Evolutionary conservation across 192 early-diverging fungal genomes (phyloP).

Genomic region (Entomortierella lignicola): DNA sequence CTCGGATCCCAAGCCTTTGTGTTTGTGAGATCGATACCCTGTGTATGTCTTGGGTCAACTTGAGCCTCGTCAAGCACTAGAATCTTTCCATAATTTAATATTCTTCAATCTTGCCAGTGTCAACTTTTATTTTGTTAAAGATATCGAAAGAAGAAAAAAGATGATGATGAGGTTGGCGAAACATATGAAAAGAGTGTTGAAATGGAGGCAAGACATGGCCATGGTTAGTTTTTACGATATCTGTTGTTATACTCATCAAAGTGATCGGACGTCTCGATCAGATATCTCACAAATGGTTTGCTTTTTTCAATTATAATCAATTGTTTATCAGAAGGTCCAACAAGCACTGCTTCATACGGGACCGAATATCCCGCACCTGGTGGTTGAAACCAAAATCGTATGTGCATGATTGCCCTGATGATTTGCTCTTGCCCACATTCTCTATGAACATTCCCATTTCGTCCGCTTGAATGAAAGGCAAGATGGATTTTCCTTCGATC

Average conservation of each 20-base stretch:
- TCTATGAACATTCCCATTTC: slow-evolving; percentile 27
- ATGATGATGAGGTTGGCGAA: too few species aligned
- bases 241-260: too few species aligned
- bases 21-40: too few species aligned
- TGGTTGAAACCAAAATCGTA: slow-evolving; percentile 37
- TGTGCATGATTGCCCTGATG: slow-evolving; percentile 21
- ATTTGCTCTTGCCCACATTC: slow-evolving; percentile 23
- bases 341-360: slow-evolving; percentile 19
- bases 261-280: neutral
- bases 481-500: slow-evolving; percentile 34
- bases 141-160: too few species aligned
- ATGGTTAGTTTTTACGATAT: too few species aligned
- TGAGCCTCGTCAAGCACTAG: too few species aligned
- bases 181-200: too few species aligned
- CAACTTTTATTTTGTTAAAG: neutral
- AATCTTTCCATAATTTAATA: neutral
- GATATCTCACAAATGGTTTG: slow-evolving; percentile 6
- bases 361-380: slow-evolving; percentile 9
- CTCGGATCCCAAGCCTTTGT: too few species aligned
- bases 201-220: too few species aligned
- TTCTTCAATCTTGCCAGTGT: neutral
- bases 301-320: slow-evolving; percentile 2
- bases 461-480: slow-evolving; percentile 31
- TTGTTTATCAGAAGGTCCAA: slow-evolving; percentile 23
- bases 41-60: neutral